These are phyloP conservation scores for Fusarium lateritium DNA, from an alignment of 2,329 filamentous ascomycete species.

Conservation along the genomic window DNA sequence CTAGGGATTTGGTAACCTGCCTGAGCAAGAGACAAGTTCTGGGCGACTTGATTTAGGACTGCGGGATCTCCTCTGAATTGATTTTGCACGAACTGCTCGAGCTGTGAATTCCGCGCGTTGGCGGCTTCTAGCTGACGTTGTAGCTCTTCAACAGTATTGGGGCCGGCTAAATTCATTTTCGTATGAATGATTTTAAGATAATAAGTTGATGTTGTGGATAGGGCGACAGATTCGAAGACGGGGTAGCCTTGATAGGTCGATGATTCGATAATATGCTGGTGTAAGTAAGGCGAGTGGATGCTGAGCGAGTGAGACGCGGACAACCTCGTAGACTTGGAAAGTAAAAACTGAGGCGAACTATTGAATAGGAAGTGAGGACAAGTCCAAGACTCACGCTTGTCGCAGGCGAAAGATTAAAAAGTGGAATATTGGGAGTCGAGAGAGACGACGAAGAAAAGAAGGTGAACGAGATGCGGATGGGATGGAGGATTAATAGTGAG, in stretches of 20 bases:
- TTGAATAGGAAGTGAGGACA: conserved; percentile 20
- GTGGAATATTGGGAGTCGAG: conserved; percentile 43
- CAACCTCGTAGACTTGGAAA: conserved; percentile 13
- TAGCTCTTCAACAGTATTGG: conserved; percentile 45
- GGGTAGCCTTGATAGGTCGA: conserved; percentile 28
- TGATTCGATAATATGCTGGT: conserved; percentile 17
- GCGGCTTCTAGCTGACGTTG: conserved; percentile 47
- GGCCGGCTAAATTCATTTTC: conserved; percentile 48
- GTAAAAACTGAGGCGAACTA: conserved; percentile 32
- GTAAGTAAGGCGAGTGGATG: conserved; percentile 40
- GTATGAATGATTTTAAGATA: conserved; percentile 17
- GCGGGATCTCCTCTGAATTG: conserved; percentile 40
- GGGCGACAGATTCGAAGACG: conserved; percentile 23
- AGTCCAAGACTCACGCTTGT: conserved; percentile 31
- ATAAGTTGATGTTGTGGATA: conserved; percentile 6
- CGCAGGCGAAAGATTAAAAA: conserved; percentile 39
- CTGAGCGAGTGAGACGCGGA: conserved; percentile 19
- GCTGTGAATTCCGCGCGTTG: conserved; percentile 42
- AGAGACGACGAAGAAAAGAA: conserved; percentile 45
- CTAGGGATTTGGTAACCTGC: conserved; percentile 33
- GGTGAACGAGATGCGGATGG: conserved; percentile 40
- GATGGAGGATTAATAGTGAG: conserved; percentile 50
- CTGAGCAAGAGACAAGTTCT: conserved; percentile 35
- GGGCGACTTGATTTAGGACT: conserved; percentile 37
- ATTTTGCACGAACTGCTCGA: conserved; percentile 44